These are phyloP conservation scores for Alternaria sp. DNA, from an alignment of 2,329 filamentous ascomycete genomes.

Conservation along the genomic window DNA sequence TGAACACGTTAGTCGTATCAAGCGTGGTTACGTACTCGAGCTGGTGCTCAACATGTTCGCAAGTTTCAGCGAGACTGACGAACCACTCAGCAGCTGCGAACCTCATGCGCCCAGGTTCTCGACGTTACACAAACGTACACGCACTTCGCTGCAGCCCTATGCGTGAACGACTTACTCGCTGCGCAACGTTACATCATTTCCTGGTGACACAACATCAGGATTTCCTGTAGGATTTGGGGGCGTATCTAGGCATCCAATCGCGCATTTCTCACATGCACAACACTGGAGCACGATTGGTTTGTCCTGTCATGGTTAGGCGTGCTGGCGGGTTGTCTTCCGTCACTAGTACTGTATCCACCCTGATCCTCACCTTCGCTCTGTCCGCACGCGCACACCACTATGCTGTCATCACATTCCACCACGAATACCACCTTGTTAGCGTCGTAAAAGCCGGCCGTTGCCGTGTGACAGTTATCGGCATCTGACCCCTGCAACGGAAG, in stretches of 20 bases:
- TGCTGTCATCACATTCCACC: conserved; percentile 2
- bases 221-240: conserved; percentile 1
- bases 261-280: background rate
- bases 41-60: conserved; percentile 11
- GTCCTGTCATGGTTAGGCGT: conserved; percentile 1
- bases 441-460: background rate
- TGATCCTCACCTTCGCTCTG: conserved; percentile 5
- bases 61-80: background rate
- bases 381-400: conserved; percentile 5
- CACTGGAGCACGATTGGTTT: background rate
- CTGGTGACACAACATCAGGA: conserved; percentile 8
- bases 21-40: conserved; percentile 6
- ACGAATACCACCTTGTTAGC: conserved; percentile 9
- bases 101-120: background rate
- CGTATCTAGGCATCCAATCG: conserved; percentile 11
- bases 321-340: conserved; percentile 7
- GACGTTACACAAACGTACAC: conserved; percentile 1
- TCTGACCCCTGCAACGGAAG: conserved; percentile 12
- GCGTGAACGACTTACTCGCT: conserved; percentile 1
- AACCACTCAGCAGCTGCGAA: background rate
- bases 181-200: conserved; percentile 11
- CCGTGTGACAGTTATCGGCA: conserved; percentile 15
- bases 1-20: conserved; percentile 13
- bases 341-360: conserved; percentile 11
- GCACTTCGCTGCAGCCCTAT: conserved; percentile 20